A percentile compares a stretch with the other conserved stretches of the same genome.
phyloP scores from a whole-genome alignment of 176 grass and related monocot species.

The Lolium perenne region DNA sequence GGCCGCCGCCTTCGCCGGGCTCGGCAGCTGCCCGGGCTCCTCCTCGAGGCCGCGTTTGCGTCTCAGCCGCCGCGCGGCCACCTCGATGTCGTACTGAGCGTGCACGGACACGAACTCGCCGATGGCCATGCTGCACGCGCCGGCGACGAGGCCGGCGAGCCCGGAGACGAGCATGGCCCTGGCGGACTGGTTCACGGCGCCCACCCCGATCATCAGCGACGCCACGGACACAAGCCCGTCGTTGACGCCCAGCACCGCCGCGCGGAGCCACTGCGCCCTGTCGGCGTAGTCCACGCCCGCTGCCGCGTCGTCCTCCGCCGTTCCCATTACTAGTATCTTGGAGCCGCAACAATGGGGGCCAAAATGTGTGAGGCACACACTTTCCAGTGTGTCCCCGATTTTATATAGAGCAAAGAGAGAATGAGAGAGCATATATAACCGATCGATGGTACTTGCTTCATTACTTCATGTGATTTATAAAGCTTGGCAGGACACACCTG shows the following conservation, averaged over 20 bases:
- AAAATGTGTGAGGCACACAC: neutral
- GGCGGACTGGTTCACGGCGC: slow-evolving; percentile 55
- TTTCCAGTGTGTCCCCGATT: neutral
- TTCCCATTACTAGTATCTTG: too few species aligned
- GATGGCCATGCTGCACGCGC: slow-evolving; percentile 97
- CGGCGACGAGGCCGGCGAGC: slow-evolving; percentile 82
- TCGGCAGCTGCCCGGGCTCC: slow-evolving; percentile 56
- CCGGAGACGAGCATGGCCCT: slow-evolving; percentile 85
- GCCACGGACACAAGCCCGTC: slow-evolving; percentile 94
- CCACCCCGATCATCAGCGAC: slow-evolving; percentile 89
- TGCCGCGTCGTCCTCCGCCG: neutral
- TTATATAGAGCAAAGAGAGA: neutral
- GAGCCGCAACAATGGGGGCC: neutral
- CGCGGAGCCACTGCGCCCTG: slow-evolving; percentile 85
- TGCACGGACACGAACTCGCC: slow-evolving; percentile 94
- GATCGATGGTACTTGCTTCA: neutral
- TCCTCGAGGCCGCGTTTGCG: neutral
- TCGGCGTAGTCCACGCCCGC: neutral
- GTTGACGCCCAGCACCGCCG: slow-evolving; percentile 87
- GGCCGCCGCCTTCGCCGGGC: slow-evolving; percentile 59
- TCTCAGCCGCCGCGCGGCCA: neutral
- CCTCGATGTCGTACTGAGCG: slow-evolving; percentile 86
- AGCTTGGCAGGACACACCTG: too few species aligned
- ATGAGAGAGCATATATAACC: neutral
- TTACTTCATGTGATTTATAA: too few species aligned